A percentile compares a stretch with the other conserved stretches of the same genome.
Conservation (phyloP, 768 basidiomycete genomes). For the Sporobolomyces roseus region DNA sequence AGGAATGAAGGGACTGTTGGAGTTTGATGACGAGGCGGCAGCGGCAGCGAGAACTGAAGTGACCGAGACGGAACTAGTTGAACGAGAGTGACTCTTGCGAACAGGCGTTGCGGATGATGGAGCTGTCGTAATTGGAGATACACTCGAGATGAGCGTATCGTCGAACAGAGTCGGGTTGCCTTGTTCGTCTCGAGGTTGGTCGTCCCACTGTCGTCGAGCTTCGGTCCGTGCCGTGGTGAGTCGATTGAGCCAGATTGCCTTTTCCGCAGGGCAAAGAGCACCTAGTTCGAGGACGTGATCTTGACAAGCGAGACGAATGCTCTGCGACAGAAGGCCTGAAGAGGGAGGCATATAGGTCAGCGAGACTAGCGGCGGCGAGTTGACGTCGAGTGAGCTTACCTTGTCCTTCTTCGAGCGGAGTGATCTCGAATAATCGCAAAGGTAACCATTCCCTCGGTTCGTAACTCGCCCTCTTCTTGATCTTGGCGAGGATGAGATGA, state of each 20-base stretch:
- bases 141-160: constrained; percentile 64
- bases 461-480: constrained; percentile 67
- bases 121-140: constrained; percentile 52
- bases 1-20: constrained; percentile 5
- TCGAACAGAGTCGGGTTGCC: constrained; percentile 53
- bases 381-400: constrained; percentile 55
- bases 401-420: constrained; percentile 66
- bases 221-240: constrained; percentile 56
- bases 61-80: constrained; percentile 20
- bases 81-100: constrained; percentile 23
- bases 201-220: constrained; percentile 23
- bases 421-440: constrained; percentile 66
- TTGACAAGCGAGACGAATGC: constrained; percentile 67
- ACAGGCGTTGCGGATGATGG: not conserved
- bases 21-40: not conserved
- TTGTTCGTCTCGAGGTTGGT: constrained; percentile 33
- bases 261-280: constrained; percentile 77
- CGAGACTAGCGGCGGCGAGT: not conserved
- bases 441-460: constrained; percentile 87
- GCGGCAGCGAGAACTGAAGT: constrained; percentile 1
- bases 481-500: constrained; percentile 81
- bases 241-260: constrained; percentile 75
- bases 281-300: constrained; percentile 80
- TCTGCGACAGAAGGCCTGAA: constrained; percentile 71
- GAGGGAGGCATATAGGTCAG: not conserved